A percentile compares a stretch with the other conserved stretches of the same genome.
Evolutionary conservation across 1,284 basidiomycete species (phyloP).

Genomic region (Trichosporon sp.): DNA sequence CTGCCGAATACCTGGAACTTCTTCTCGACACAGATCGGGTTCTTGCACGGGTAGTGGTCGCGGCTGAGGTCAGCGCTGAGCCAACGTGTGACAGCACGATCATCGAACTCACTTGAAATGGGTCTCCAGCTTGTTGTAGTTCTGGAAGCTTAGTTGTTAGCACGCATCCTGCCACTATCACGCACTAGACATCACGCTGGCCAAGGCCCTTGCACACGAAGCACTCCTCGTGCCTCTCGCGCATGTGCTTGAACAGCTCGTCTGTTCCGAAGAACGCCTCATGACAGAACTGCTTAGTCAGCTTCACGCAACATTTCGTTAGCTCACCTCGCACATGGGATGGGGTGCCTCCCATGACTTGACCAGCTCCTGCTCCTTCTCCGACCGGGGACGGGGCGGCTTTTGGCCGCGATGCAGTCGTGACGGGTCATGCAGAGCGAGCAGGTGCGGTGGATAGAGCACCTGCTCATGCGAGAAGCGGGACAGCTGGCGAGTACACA

Average conservation of each 20-base stretch:
- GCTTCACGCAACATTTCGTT: conserved; percentile 23
- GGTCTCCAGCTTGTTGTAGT: conserved; percentile 64
- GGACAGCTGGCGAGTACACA: conserved; percentile 86
- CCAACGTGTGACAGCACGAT: too few relatives aligned
- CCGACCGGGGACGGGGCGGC: conserved; percentile 36
- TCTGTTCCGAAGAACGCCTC: conserved; percentile 87
- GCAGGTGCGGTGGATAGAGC: conserved; percentile 65
- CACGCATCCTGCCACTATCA: conserved; percentile 21
- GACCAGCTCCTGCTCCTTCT: conserved; percentile 42
- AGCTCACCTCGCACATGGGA: conserved; percentile 52
- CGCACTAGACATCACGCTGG: conserved; percentile 77
- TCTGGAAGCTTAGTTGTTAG: conserved; percentile 59
- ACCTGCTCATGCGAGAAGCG: conserved; percentile 95
- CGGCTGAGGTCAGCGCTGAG: conserved; percentile 34
- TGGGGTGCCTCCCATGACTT: conserved; percentile 46
- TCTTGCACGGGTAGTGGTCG: conserved; percentile 70
- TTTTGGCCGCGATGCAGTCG: conserved; percentile 53
- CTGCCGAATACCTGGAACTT: conserved; percentile 94
- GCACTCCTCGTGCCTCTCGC: conserved; percentile 91
- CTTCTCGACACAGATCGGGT: conserved; percentile 67
- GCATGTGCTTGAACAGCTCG: conserved; percentile 90
- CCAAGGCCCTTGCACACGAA: conserved; percentile 84
- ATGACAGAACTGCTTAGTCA: conserved; percentile 66
- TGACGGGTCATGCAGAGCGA: conserved; percentile 74
- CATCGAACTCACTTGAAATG: conserved; percentile 45